Evolutionary conservation across 345 rosid genomes (phyloP), one percentile per base, ranked within the genome.

Genomic region (Salix brachista): DNA sequence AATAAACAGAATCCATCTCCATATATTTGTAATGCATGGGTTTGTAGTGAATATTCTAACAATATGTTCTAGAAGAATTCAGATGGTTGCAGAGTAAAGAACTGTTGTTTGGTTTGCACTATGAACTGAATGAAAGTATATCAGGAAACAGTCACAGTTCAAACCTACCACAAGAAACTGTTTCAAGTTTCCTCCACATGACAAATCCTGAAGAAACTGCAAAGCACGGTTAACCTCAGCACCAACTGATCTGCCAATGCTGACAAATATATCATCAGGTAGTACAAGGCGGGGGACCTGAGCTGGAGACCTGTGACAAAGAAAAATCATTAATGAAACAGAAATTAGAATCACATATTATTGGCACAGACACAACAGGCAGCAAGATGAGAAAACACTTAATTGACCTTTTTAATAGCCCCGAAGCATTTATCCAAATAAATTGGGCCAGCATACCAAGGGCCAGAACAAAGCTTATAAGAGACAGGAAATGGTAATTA

Each of bases 381-480:
- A 65, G 64, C 12, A 65, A 79, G 30, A 67, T 23, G 37, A 69
- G 26, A 44, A 48, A 18, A 56, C 19, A 56, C 42, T 56, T 36
- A 23, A 65, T 50, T 69, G 80, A 92, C 99, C 89, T 85, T 83
- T 88, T 91, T 30, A 94, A 21, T 37, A 89, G 84, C 72, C 96
- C 90, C 32, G 94, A 87, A 77, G 89, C 91, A 77, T 94, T 94
- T 67, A 81, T 78, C 98, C 98, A 96, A 65, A 92, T 54, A 87
- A 91, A 96, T 70, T 94, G 99, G 3, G 79, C 91, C 73, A 92
- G 82, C 99, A 96, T 86, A 75, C 91, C 96, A 56, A 96, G 93
- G 80, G 86, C 86, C 82, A 96, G 69, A 60, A 79, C 89, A 71
- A 89, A 83, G 80, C 84, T 90, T 39, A 89, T 70, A 28, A 96